These are phyloP conservation scores for Chlamydomonas reinhardtii DNA, from an alignment of 163 green algal genomes.

Conservation along the genomic window DNA sequence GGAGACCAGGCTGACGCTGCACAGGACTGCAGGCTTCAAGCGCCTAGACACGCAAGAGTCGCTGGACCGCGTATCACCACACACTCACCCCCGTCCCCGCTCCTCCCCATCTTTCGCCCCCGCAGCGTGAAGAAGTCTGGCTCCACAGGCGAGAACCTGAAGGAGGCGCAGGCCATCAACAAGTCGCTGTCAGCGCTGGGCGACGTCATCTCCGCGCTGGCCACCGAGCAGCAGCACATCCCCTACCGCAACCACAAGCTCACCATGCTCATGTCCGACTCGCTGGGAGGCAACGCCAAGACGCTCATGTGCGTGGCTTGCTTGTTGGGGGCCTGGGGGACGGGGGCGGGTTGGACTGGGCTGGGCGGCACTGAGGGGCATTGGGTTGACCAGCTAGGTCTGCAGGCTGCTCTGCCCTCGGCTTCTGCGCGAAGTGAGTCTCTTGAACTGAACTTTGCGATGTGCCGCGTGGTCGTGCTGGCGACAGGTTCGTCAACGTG, in stretches of 20 bases:
- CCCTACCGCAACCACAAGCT: slow-evolving; percentile 99
- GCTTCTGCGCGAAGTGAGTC: too few species aligned
- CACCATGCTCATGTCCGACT: slow-evolving; percentile 99
- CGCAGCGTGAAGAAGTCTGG: slow-evolving; percentile 95
- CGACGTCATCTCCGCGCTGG: slow-evolving; percentile 87
- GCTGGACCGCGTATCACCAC: too few species aligned
- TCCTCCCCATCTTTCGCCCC: background rate
- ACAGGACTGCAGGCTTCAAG: too few species aligned
- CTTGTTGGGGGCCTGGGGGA: background rate
- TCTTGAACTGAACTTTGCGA: too few species aligned
- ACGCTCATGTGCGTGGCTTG: slow-evolving; percentile 98
- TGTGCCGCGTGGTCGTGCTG: too few species aligned
- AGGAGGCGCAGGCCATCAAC: slow-evolving; percentile 98
- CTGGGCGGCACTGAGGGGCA: too few species aligned
- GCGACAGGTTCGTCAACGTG: slow-evolving; percentile 50
- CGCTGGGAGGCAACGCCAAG: slow-evolving; percentile 97
- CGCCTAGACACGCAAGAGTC: too few species aligned
- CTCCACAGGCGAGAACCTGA: slow-evolving; percentile 93
- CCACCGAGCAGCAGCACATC: slow-evolving; percentile 85
- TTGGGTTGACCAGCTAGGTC: too few species aligned
- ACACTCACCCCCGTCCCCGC: too few species aligned
- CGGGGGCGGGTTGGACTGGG: too few species aligned
- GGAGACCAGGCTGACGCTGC: too few species aligned
- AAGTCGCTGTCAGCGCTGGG: slow-evolving; percentile 96
- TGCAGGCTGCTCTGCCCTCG: too few species aligned